These are phyloP conservation scores for Mortierella sp. DNA, from an alignment of 371 early-diverging fungal genomes.

Conservation along the genomic window DNA sequence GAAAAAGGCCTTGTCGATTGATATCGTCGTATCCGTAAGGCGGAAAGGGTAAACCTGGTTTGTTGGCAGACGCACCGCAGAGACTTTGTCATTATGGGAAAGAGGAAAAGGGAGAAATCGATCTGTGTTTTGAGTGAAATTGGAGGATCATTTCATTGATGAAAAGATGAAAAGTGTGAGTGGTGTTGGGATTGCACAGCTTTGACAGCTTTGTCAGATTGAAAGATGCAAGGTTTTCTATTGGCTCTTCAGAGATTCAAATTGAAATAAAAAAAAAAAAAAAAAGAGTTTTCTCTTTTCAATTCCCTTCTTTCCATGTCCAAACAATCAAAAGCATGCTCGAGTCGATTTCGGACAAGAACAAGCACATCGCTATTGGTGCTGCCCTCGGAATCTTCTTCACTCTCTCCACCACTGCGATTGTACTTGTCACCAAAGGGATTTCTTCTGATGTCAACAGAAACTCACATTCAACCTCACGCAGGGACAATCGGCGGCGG, in stretches of 20 bases:
- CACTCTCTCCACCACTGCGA: slow-evolving; percentile 52
- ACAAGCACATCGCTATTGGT: slow-evolving; percentile 54
- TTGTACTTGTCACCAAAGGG: slow-evolving; percentile 34
- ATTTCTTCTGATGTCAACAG: not conserved
- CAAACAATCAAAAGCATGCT: slow-evolving; percentile 24
- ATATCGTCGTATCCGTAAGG: not conserved
- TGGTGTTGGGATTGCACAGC: not conserved
- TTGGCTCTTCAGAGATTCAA: not conserved
- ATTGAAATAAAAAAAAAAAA: not conserved
- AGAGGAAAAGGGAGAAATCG: not conserved
- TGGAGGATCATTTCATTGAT: not conserved
- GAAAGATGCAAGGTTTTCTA: too few species aligned
- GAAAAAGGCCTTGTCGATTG: not conserved
- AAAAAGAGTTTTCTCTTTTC: not conserved
- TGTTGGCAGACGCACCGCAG: not conserved
- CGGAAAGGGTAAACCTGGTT: not conserved
- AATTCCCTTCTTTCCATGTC: not conserved
- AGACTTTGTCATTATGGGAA: slow-evolving; percentile 13
- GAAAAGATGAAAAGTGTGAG: not conserved
- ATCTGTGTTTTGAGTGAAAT: not conserved
- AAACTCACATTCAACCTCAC: not conserved
- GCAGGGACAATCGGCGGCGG: slow-evolving; percentile 14
- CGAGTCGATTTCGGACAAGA: slow-evolving; percentile 49
- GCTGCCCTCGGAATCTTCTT: slow-evolving; percentile 52
- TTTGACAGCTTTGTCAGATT: not conserved